phyloP scores from a whole-genome alignment of 2,329 filamentous ascomycete genomes.

The Blastomyces gilchristii region DNA sequence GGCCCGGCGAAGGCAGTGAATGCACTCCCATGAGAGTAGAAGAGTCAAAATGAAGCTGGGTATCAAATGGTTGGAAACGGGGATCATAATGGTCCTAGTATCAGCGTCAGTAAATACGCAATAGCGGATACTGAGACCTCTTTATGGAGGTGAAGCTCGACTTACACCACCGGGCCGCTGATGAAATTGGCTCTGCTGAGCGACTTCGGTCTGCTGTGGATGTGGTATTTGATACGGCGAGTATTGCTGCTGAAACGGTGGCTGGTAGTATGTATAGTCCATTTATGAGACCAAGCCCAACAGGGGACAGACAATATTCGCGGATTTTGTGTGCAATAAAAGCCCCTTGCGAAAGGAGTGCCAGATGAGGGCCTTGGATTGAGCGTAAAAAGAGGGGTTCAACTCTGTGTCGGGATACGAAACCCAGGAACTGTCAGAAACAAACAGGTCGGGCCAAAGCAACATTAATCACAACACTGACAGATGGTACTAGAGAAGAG shows the following conservation, averaged over 20 bases:
- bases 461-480: background rate
- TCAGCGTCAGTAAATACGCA: constrained; percentile 15
- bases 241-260: constrained; percentile 36
- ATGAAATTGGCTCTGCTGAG: constrained; percentile 37
- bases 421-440: background rate
- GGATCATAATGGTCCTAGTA: constrained; percentile 28
- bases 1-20: constrained; percentile 27
- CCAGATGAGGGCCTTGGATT: background rate
- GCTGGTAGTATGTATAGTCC: constrained; percentile 48
- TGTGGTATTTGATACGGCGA: constrained; percentile 40
- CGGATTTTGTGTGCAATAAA: background rate
- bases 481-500: background rate
- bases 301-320: background rate
- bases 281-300: constrained; percentile 26
- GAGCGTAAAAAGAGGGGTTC: background rate
- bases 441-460: background rate
- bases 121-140: background rate
- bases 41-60: constrained; percentile 28
- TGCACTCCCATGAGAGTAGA: constrained; percentile 25
- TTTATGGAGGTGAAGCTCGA: constrained; percentile 17
- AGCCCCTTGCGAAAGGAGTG: background rate
- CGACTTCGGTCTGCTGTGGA: constrained; percentile 30
- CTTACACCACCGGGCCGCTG: constrained; percentile 34
- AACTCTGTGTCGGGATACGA: background rate
- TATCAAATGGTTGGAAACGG: constrained; percentile 31